Conservation (phyloP, 441 rosid species). For the Sinapis alba region DNA sequence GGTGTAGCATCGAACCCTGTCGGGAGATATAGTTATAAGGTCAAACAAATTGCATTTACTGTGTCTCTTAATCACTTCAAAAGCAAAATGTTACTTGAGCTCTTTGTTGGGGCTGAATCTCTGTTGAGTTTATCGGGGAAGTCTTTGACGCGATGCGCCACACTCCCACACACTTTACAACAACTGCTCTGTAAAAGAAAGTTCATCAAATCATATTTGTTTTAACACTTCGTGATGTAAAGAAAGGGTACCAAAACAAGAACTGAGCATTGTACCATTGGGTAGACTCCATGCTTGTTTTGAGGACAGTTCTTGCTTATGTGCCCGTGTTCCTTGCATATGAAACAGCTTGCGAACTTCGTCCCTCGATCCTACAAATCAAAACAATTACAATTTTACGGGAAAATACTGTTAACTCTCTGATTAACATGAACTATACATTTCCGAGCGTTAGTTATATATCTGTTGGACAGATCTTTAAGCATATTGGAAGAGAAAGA, state of each 20-base stretch:
- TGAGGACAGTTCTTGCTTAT: constrained; percentile 90
- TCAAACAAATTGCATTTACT: background rate
- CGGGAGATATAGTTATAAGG: background rate
- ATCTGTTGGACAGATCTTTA: background rate
- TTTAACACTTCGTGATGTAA: too few relatives aligned
- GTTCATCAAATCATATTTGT: background rate
- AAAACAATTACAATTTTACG: background rate
- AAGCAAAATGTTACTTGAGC: constrained; percentile 40
- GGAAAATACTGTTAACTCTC: too few relatives aligned
- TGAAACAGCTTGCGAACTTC: constrained; percentile 60
- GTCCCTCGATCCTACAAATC: constrained; percentile 8
- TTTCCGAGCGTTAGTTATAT: background rate
- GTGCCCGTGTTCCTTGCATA: constrained; percentile 65
- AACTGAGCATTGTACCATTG: constrained; percentile 59
- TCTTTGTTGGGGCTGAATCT: constrained; percentile 31
- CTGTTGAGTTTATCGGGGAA: constrained; percentile 73
- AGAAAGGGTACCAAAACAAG: background rate
- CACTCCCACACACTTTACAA: constrained; percentile 87
- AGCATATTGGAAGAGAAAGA: background rate
- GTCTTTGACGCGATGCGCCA: constrained; percentile 94
- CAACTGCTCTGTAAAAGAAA: constrained; percentile 70
- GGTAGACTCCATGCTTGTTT: constrained; percentile 84
- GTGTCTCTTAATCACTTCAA: background rate
- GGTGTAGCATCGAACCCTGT: constrained; percentile 45
- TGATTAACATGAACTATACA: constrained; percentile 1